A percentile compares a stretch with the other conserved stretches of the same genome.
Evolutionary conservation across 345 rosid species (phyloP).

Genomic region (Isatis tinctoria): DNA sequence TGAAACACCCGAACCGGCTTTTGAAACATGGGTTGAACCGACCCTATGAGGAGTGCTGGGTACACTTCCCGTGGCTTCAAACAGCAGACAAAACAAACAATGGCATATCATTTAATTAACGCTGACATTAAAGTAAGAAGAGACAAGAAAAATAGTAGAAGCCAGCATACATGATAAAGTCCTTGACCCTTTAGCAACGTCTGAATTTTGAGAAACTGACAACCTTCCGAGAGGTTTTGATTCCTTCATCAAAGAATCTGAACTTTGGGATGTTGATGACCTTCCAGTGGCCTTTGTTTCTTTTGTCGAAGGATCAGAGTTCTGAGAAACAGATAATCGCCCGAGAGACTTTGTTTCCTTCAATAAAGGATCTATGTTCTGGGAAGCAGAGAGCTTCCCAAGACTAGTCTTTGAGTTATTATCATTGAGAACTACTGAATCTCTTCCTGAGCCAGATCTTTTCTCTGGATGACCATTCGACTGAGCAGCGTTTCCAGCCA

Average conservation of each 20-base stretch:
- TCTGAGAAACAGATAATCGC: conserved; percentile 78
- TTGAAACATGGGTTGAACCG: conserved; percentile 42
- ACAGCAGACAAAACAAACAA: conserved; percentile 35
- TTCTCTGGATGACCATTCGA: conserved; percentile 60
- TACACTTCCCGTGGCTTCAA: conserved; percentile 77
- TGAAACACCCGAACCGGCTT: conserved; percentile 41
- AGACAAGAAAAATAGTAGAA: not conserved
- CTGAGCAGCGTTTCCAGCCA: conserved; percentile 42
- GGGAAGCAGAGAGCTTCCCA: conserved; percentile 55
- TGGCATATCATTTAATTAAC: conserved; percentile 19
- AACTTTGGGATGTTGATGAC: conserved; percentile 59
- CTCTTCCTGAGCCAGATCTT: conserved; percentile 52
- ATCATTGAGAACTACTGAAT: conserved; percentile 53
- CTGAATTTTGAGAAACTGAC: conserved; percentile 82
- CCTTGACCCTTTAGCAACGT: conserved; percentile 68
- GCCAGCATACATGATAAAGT: conserved; percentile 48
- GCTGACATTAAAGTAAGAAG: not conserved
- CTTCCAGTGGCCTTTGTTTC: conserved; percentile 73
- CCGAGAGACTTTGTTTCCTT: conserved; percentile 84
- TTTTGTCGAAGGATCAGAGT: conserved; percentile 66
- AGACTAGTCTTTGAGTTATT: conserved; percentile 47
- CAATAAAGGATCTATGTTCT: conserved; percentile 40
- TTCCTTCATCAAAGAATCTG: conserved; percentile 58
- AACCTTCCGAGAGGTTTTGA: conserved; percentile 77
- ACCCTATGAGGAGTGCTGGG: conserved; percentile 82